Base-by-base conservation (phyloP, 805 yeast species). In the Myxozyma monticola region DNA sequence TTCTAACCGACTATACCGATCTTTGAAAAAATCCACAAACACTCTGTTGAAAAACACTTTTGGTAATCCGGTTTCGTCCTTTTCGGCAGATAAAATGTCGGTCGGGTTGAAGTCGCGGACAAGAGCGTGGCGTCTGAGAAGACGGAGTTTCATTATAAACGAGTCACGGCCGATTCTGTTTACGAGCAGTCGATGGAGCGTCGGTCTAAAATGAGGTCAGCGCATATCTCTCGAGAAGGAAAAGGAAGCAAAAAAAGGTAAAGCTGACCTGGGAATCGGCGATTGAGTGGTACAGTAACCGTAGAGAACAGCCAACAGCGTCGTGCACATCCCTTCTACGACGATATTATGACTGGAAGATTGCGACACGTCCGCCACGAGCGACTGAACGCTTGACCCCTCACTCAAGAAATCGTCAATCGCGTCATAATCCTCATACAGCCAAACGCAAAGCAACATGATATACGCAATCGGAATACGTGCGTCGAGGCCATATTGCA, bases 41-140 rank as follows among this genome's bases (percentile, higher is more conserved):
- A 74, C 68, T 0, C 77, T 64, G 50, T 83, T 84, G 62, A 93
- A 84, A 61, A 77, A 88, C 1, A 91, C 85, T 50, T 81, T 79
- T 0, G 98, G 99, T 36, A 91, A 75, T 1, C 99, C 99, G 1
- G 95, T 81, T 1, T 81, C 83, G 64, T 88, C 96, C 55, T 78
- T 76, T 3, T 73, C 72, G 1, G 83, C 78, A 15, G 73, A 71
- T 21, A 78, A 66, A 24, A 79, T 70, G 20, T 72, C 70, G 1
- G 75, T 75, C 2, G 74, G 76, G n/a, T 76, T 80, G 56, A 78
- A 84, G 47, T 78, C 76, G 8, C 77, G 73, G 60, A 88, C 80
- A 5, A 69, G 61, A 0, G 77, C 65, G 49, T 75, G 72, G 40
- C 85, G 85, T 54, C 82, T 80, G 60, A 93, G 81, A 62, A 85